Conservation (phyloP, 352 stramenopile species). For the Phytopythium aichiense region DNA sequence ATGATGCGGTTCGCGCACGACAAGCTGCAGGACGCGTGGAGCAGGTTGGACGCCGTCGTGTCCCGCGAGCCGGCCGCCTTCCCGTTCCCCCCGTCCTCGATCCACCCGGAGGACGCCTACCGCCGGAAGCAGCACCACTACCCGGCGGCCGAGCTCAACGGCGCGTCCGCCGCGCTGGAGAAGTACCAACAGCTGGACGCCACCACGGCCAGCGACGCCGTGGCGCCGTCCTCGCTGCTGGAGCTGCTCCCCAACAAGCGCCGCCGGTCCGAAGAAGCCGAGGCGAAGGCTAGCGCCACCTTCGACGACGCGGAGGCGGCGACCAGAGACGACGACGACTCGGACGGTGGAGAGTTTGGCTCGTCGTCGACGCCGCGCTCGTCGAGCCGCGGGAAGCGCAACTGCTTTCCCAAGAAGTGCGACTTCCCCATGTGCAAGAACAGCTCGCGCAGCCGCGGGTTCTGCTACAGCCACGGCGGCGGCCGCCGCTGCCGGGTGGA, state of each 20-base stretch:
- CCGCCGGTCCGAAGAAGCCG: conserved; percentile 12
- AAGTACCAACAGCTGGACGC: conserved; percentile 5
- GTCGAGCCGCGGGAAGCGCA: conserved; percentile 28
- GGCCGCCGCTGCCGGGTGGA: conserved; percentile 61
- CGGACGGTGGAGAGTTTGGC: background rate
- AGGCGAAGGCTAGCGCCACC: background rate
- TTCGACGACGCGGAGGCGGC: background rate
- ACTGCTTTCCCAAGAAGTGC: conserved; percentile 77
- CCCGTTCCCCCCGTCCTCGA: background rate
- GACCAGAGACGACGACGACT: conserved; percentile 9
- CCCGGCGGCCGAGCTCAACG: conserved; percentile 5
- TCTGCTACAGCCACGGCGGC: conserved; percentile 77
- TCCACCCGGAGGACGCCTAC: background rate
- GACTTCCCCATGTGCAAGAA: conserved; percentile 86
- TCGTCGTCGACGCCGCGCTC: conserved; percentile 10
- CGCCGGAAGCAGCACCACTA: conserved; percentile 1
- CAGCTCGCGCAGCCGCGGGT: conserved; percentile 68
- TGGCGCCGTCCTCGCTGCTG: background rate
- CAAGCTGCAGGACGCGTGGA: conserved; percentile 11
- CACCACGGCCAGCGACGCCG: background rate
- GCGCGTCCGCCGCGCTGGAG: background rate
- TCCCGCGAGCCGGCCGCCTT: background rate
- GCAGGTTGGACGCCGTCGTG: background rate
- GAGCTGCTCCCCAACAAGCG: conserved; percentile 22
- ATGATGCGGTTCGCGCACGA: conserved; percentile 30